Base-by-base conservation (phyloP, 2,329 filamentous ascomycete species). In the Boeremia exigua region DNA sequence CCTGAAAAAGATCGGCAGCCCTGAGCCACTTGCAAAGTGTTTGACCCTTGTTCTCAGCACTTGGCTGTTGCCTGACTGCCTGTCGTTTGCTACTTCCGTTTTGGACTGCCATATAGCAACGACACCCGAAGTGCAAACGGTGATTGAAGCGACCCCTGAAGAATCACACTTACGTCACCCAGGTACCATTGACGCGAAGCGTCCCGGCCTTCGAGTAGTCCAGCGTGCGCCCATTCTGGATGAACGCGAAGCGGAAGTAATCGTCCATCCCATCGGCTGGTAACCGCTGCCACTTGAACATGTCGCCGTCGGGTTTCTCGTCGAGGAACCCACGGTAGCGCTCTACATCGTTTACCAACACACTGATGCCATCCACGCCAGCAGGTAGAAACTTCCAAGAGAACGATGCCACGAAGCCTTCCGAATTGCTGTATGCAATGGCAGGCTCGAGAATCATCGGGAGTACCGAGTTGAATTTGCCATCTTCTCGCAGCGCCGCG, bases 301-400 rank as follows among this genome's bases (percentile, higher is more conserved):
- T 34, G 11, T 37, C 48, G 6, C 49, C 58, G 36, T 59, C 40
- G 15, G 50, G 27, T 15, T 46, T 60, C 17, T 66, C 61, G n/a
- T 67, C 63, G 19, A 59, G 63, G 54, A 73, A 73, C 10, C 51
- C 48, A n/a, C 71, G 68, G 32, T 52, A 56, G 5, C 90, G 81
- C 75, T 96, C 91, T 1, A 96, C 91, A 66, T 96, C 91, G 66
- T 96, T 95, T 58, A 95, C 88, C 0, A 95, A 79, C 15, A 94
- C 83, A 70, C 88, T 91, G 58, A 95, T 84, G 14, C 90, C 91
- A 65, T 94, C 88, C 60, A 86, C 89, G 0, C 60, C 56, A 29
- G 58, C 46, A 15, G 79, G 78, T 3, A 75, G 76, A 12, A 80
- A 75, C 57, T 54, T 78, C 73, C 70, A 89, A 0, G 81, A 82